These are phyloP conservation scores for Eucalyptus marginata DNA, from an alignment of 345 rosid genomes.

Conservation along the genomic window DNA sequence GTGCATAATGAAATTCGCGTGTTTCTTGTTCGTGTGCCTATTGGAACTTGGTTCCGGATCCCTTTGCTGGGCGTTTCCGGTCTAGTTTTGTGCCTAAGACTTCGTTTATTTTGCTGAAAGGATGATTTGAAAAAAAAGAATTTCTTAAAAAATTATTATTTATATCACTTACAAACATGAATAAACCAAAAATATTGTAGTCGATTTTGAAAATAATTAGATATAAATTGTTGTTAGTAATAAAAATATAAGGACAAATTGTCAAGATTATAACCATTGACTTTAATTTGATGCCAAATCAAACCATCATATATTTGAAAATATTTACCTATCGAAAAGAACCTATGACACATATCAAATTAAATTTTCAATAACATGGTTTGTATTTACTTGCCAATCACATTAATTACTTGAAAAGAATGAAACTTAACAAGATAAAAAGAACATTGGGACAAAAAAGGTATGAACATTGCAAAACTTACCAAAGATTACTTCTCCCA, in stretches of 20 bases:
- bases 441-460: neutral
- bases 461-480: neutral
- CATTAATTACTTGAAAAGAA: neutral
- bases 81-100: neutral
- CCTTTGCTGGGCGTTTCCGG: neutral
- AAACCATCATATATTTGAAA: neutral
- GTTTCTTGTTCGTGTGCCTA: neutral
- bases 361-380: neutral
- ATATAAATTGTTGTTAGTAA: accelerated
- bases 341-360: neutral
- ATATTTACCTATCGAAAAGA: neutral
- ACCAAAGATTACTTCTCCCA: neutral
- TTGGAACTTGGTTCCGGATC: neutral
- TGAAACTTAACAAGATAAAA: neutral
- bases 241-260: neutral
- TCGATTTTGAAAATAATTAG: neutral
- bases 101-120: neutral
- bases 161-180: neutral
- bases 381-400: neutral
- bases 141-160: accelerated
- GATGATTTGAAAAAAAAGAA: accelerated
- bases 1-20: neutral
- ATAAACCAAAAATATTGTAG: neutral
- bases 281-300: neutral
- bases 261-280: neutral